Conservation (phyloP, 148 eudicot genomes). For the Rhododendron williamsianum region DNA sequence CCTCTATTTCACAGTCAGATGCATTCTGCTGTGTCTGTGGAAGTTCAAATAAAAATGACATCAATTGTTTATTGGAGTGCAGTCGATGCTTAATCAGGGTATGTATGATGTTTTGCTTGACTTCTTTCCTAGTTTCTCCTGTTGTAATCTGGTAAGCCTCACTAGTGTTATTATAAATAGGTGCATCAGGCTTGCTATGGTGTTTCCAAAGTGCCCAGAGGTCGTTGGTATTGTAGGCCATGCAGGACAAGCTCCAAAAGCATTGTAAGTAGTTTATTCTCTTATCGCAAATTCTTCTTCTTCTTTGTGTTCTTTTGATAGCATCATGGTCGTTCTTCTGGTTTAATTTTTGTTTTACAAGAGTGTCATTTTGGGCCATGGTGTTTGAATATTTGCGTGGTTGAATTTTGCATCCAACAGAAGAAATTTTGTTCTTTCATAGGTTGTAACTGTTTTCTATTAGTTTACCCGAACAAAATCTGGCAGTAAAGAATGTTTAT, state of each 20-base stretch:
- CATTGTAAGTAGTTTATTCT: slow-evolving; percentile 33
- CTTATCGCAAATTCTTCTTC: not conserved
- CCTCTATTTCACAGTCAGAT: slow-evolving; percentile 19
- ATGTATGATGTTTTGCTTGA: slow-evolving; percentile 12
- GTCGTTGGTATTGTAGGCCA: slow-evolving; percentile 51
- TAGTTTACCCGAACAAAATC: not conserved
- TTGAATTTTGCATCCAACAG: not conserved
- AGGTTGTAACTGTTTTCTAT: not conserved
- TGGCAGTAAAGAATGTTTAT: not conserved
- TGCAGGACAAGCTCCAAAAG: slow-evolving; percentile 44
- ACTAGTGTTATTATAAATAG: slow-evolving; percentile 22
- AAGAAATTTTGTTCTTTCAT: not conserved
- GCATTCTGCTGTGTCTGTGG: slow-evolving; percentile 55
- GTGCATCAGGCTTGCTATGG: slow-evolving; percentile 67
- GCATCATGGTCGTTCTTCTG: not conserved
- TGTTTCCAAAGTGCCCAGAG: slow-evolving; percentile 47
- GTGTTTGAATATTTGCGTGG: not conserved
- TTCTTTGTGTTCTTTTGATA: not conserved
- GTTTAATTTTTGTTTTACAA: not conserved
- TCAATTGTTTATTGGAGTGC: slow-evolving; percentile 45
- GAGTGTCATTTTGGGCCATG: not conserved
- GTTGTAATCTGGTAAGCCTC: slow-evolving; percentile 6
- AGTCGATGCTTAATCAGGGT: slow-evolving; percentile 42
- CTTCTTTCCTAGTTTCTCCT: not conserved
- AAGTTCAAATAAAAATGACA: slow-evolving; percentile 36